A percentile compares a stretch with the other conserved stretches of the same genome.
Evolutionary conservation across 1,139 yeast species (phyloP).

Genomic region (Kodamaea sp.): DNA sequence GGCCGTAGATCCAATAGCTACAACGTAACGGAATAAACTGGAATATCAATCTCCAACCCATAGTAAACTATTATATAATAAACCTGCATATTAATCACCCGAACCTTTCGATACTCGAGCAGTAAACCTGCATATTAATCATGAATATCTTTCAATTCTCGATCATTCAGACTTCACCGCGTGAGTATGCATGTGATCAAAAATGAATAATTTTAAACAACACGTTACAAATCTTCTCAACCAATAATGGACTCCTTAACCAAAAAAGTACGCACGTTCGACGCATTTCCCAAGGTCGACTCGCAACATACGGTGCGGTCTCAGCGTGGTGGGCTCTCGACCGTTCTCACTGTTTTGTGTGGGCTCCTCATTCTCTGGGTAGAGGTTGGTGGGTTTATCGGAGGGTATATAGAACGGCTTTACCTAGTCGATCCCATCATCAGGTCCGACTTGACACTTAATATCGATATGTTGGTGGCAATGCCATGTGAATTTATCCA

Average conservation of each 20-base stretch:
- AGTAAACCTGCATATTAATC: not conserved
- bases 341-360: slow-evolving; percentile 57
- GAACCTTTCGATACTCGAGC: not conserved
- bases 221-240: not conserved
- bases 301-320: slow-evolving; percentile 73
- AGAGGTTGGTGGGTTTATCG: slow-evolving; percentile 82
- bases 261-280: slow-evolving; percentile 59
- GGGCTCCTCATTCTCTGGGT: slow-evolving; percentile 74
- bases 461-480: slow-evolving; percentile 75
- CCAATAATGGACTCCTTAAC: slow-evolving; percentile 35
- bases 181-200: too few relatives aligned
- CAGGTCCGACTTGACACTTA: slow-evolving; percentile 59
- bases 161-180: too few relatives aligned
- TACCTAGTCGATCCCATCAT: slow-evolving; percentile 69
- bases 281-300: slow-evolving; percentile 85
- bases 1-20: not conserved
- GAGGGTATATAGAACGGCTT: slow-evolving; percentile 77
- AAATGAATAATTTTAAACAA: not conserved
- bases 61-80: too few relatives aligned
- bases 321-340: slow-evolving; percentile 72
- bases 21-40: not conserved
- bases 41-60: not conserved
- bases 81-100: not conserved
- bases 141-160: not conserved
- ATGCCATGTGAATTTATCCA: slow-evolving; percentile 79